Conservation (phyloP, 2,329 filamentous ascomycete species). For the Aspergillus awamori region DNA sequence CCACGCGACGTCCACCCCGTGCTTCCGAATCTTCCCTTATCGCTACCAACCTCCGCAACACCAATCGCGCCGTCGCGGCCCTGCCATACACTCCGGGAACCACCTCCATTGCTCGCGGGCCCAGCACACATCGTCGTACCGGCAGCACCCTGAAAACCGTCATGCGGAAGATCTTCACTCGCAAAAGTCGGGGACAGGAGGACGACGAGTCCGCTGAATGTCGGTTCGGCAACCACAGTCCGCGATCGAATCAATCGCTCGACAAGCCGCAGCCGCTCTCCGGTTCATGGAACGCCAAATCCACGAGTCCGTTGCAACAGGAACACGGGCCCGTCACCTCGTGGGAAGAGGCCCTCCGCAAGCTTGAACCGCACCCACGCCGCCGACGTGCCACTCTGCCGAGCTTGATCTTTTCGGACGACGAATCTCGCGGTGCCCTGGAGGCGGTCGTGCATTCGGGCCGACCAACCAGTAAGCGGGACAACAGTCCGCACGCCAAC, state of each 20-base stretch:
- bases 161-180: slow-evolving; percentile 50
- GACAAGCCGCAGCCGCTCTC: slow-evolving; percentile 27
- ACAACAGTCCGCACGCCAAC: slow-evolving; percentile 17
- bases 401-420: slow-evolving; percentile 47
- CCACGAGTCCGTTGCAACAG: slow-evolving; percentile 27
- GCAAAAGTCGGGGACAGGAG: slow-evolving; percentile 37
- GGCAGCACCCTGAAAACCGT: slow-evolving; percentile 47
- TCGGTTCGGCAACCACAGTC: slow-evolving; percentile 16
- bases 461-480: slow-evolving; percentile 11
- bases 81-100: slow-evolving; percentile 29
- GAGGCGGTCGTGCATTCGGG: slow-evolving; percentile 29
- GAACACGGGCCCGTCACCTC: slow-evolving; percentile 25
- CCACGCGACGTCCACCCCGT: slow-evolving; percentile 17
- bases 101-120: slow-evolving; percentile 23
- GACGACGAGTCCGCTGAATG: slow-evolving; percentile 28
- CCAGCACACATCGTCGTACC: slow-evolving; percentile 41
- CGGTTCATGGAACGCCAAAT: slow-evolving; percentile 29
- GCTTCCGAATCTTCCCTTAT: slow-evolving; percentile 23
- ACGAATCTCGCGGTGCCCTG: slow-evolving; percentile 38
- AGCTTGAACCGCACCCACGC: slow-evolving; percentile 27
- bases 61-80: slow-evolving; percentile 15
- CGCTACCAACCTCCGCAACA: slow-evolving; percentile 17
- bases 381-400: slow-evolving; percentile 49
- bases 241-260: slow-evolving; percentile 15
- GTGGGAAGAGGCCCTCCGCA: slow-evolving; percentile 25